Percentiles rank a stretch among this genome's conserved stretches.
Conservation (phyloP, 179 eudicot genomes). For the Beta corolliflora region DNA sequence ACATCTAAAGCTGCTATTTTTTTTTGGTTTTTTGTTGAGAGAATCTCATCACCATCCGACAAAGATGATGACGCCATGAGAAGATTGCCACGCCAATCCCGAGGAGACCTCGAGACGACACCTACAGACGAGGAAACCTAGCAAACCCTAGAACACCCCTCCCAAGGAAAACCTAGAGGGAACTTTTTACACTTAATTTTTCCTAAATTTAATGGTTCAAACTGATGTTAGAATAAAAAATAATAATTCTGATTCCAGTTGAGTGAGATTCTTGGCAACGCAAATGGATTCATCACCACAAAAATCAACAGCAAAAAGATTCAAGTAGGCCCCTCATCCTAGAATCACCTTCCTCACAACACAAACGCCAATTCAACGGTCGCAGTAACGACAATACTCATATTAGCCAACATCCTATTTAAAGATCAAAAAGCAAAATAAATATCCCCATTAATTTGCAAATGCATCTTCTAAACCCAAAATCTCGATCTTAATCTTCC, state of each 20-base stretch:
- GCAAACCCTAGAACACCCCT: no score
- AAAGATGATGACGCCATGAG: no score
- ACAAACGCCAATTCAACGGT: background rate
- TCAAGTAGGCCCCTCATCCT: constrained; percentile 36
- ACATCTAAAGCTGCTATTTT: no score
- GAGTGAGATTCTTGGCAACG: constrained; percentile 46
- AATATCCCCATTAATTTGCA: constrained; percentile 1
- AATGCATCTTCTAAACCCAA: constrained; percentile 41
- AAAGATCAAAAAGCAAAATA: background rate
- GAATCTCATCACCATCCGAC: no score
- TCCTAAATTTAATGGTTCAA: background rate
- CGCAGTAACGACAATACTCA: background rate
- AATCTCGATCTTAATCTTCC: constrained; percentile 36
- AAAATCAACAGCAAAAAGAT: constrained; percentile 29
- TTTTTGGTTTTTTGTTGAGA: no score
- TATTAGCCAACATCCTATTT: background rate
- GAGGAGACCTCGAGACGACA: no score
- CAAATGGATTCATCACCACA: constrained; percentile 38
- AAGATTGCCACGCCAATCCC: no score
- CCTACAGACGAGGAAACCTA: no score
- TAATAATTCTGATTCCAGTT: constrained; percentile 2
- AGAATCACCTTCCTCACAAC: constrained; percentile 22
- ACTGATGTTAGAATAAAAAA: background rate
- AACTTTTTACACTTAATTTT: no score
- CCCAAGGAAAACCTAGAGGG: no score